Conservation (phyloP, 176 grass and related monocot species). For the Ampelocalamus luodianensis region DNA sequence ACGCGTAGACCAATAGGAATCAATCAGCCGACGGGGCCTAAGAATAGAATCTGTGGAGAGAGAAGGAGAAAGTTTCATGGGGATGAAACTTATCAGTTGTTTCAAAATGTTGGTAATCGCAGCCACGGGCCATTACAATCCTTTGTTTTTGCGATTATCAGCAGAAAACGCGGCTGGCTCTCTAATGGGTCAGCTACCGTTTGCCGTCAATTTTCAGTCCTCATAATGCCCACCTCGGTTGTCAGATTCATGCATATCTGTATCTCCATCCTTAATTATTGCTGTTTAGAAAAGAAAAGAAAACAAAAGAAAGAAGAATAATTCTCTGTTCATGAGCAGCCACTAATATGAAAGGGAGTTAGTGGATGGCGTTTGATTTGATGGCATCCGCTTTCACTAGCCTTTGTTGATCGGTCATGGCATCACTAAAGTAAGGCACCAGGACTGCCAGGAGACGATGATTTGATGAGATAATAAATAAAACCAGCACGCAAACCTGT, state of each 20-base stretch:
- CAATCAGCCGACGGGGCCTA: conserved; percentile 24
- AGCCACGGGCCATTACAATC: neutral
- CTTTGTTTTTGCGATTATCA: neutral
- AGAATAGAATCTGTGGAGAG: conserved; percentile 39
- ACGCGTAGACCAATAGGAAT: conserved; percentile 38
- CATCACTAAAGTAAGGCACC: conserved; percentile 43
- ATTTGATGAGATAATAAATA: conserved; percentile 44
- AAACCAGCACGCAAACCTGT: conserved; percentile 50
- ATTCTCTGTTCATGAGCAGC: conserved; percentile 29
- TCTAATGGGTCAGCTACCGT: neutral
- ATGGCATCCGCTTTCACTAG: conserved; percentile 31
- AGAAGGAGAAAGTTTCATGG: too few relatives aligned
- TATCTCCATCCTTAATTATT: conserved; percentile 31
- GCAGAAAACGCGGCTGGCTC: neutral
- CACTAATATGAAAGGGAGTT: conserved; percentile 4
- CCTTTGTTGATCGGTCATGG: conserved; percentile 32
- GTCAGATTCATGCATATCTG: conserved; percentile 17
- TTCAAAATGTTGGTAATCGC: too few relatives aligned
- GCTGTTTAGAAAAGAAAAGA: conserved; percentile 6
- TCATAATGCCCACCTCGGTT: neutral
- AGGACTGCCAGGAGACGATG: neutral
- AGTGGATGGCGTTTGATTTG: conserved; percentile 50
- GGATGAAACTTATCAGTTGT: too few relatives aligned
- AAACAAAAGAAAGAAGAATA: conserved; percentile 28
- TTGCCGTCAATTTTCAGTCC: neutral